A percentile compares a stretch with the other conserved stretches of the same genome.
Conservation (phyloP, 2,329 filamentous ascomycete species). For the Pseudogymnoascus destructans region DNA sequence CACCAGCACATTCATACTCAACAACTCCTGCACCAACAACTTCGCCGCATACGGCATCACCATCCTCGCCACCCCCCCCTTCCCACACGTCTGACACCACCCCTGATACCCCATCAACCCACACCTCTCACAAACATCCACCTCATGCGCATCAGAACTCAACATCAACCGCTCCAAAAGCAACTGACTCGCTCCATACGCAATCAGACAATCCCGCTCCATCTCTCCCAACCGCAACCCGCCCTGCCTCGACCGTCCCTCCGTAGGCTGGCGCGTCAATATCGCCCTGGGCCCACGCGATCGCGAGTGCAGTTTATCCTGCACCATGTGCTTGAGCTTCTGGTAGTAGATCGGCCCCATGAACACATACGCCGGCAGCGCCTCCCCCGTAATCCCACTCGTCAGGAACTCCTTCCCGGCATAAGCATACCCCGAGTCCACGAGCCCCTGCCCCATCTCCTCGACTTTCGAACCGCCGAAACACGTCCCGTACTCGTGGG, state of each 20-base stretch:
- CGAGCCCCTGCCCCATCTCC: slow-evolving; percentile 74
- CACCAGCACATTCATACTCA: slow-evolving; percentile 98
- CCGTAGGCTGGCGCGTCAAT: slow-evolving; percentile 86
- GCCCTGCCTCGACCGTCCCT: slow-evolving; percentile 85
- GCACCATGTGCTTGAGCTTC: slow-evolving; percentile 99
- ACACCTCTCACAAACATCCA: slow-evolving; percentile 89
- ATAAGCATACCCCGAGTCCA: slow-evolving; percentile 86
- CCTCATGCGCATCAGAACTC: slow-evolving; percentile 75
- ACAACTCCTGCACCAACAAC: slow-evolving; percentile 84
- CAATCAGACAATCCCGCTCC: slow-evolving; percentile 96
- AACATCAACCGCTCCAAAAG: slow-evolving; percentile 90
- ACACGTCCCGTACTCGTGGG: slow-evolving; percentile 77
- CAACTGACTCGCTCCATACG: slow-evolving; percentile 87
- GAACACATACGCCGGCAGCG: slow-evolving; percentile 91
- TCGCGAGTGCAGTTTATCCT: slow-evolving; percentile 98
- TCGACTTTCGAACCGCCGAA: slow-evolving; percentile 78
- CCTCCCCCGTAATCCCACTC: slow-evolving; percentile 86
- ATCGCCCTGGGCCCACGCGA: slow-evolving; percentile 82
- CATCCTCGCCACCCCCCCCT: slow-evolving; percentile 66
- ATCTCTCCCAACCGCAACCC: slow-evolving; percentile 92
- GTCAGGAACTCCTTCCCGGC: slow-evolving; percentile 96
- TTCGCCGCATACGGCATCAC: slow-evolving; percentile 97
- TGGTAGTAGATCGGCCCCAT: slow-evolving; percentile 99
- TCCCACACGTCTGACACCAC: slow-evolving; percentile 87
- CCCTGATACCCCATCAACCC: slow-evolving; percentile 92